Evolutionary conservation across 2,329 filamentous ascomycete genomes (phyloP).

Genomic region (Trematosphaeria pertusa): DNA sequence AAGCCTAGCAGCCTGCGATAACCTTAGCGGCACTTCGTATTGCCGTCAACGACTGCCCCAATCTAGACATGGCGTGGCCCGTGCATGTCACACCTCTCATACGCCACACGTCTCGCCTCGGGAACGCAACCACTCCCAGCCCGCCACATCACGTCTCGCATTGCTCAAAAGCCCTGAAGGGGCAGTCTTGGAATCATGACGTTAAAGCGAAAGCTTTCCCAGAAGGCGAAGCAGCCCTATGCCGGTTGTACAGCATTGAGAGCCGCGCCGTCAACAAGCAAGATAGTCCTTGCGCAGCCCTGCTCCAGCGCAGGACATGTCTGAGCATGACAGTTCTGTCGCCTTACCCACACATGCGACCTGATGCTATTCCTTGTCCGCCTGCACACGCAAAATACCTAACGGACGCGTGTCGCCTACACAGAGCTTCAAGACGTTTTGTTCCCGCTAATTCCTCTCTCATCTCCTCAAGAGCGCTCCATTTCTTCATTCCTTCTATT

Average conservation of each 20-base stretch:
- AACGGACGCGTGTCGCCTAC: conserved; percentile 12
- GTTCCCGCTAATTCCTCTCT: conserved; percentile 2
- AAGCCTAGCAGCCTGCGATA: conserved; percentile 5
- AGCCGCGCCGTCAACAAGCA: conserved; percentile 21
- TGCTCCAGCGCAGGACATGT: conserved; percentile 20
- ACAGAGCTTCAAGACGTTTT: conserved; percentile 6
- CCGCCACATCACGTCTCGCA: conserved; percentile 29
- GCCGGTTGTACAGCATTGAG: conserved; percentile 40
- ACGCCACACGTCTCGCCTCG: conserved; percentile 36
- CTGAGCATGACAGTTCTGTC: conserved; percentile 30
- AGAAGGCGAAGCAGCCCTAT: conserved; percentile 25
- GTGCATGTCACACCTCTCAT: conserved; percentile 42
- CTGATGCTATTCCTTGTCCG: conserved; percentile 23
- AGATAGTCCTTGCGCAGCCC: conserved; percentile 1
- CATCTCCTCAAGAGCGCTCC: neutral
- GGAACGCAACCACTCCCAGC: conserved; percentile 21
- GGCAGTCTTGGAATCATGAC: conserved; percentile 22
- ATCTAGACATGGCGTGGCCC: conserved; percentile 22
- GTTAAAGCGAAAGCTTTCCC: conserved; percentile 29
- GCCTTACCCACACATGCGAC: conserved; percentile 26
- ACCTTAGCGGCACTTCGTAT: too few relatives aligned
- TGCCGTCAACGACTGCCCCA: conserved; percentile 12
- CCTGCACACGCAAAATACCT: conserved; percentile 24
- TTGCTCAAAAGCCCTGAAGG: conserved; percentile 19
- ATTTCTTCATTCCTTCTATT: conserved; percentile 5